Base-by-base conservation (phyloP, 2,329 filamentous ascomycete species). In the Fusarium sp. region DNA sequence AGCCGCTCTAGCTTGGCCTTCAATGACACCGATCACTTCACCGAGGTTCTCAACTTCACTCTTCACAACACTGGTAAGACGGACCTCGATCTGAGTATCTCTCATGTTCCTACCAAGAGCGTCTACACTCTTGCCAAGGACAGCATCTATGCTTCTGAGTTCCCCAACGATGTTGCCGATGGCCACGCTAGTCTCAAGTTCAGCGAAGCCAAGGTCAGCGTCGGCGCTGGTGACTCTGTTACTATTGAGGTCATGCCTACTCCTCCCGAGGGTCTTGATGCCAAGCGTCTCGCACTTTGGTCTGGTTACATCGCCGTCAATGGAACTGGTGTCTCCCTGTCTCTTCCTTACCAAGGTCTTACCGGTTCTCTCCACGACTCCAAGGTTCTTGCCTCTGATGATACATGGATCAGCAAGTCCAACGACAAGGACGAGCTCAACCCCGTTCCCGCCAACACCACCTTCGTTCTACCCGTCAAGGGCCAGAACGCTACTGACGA, bases 11-110 rank as follows among this genome's bases (percentile, higher is more conserved):
- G 86, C 77, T 80, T 92, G n/a, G 85, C 88, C 3, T 91, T 92
- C 82, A 91, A 92, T 77, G 90, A 92, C 78, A 90, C 89, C 1
- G 87, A 88, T 69, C 79, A 91, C 82, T 86, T 90, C 69, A 79
- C 80, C 53, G 78, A 82, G 28, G 81, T 81, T 11, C 82, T 85
- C 46, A 85, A 86, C 72, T 89, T 92, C 75, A 86, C 83, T 53
- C 83, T 92, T 73, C 84, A 80, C 73, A 92, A 92, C 83, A 82
- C 83, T 15, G 88, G 86, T 47, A 80, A 80, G 30, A 81, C 83
- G 37, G 79, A 82, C 1, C 77, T 89, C 58, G 87, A 85, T 8
- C 90, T 90, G 79, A 82, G 82, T 6, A 79, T 92, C 21, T 83
- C 83, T 33, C 83, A 89, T 64, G 76, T 85, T 7, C 84, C 85